Conservation (phyloP, 1,284 basidiomycete genomes). For the Moesziomyces sp. region DNA sequence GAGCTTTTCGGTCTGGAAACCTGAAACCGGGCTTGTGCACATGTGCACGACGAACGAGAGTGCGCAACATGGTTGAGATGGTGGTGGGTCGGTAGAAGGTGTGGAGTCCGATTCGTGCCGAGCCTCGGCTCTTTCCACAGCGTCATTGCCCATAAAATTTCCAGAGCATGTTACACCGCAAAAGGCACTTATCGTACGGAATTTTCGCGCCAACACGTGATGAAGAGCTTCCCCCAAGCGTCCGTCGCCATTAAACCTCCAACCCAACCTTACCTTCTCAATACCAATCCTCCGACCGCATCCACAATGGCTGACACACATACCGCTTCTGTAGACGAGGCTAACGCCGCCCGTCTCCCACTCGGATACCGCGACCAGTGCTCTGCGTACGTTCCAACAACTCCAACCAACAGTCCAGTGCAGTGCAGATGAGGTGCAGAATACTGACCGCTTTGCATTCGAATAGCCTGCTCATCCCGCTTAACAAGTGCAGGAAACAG, state of each 20-base stretch:
- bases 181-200: neutral
- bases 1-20: conserved; percentile 59
- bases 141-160: neutral
- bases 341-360: conserved; percentile 80
- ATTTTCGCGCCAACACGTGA: conserved; percentile 2
- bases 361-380: conserved; percentile 89
- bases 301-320: conserved; percentile 49
- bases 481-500: conserved; percentile 82
- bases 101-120: conserved; percentile 26
- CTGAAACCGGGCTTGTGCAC: conserved; percentile 54
- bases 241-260: neutral
- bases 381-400: conserved; percentile 78
- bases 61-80: conserved; percentile 47
- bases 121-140: conserved; percentile 12
- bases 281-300: neutral
- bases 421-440: neutral
- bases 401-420: neutral
- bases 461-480: conserved; percentile 80
- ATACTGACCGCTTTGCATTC: no score
- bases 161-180: neutral
- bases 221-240: neutral
- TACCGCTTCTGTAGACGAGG: conserved; percentile 84
- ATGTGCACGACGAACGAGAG: conserved; percentile 49
- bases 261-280: neutral
- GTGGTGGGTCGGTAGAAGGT: neutral